Base-by-base conservation (phyloP, 768 basidiomycete genomes). In the Hygrophorus russula region DNA sequence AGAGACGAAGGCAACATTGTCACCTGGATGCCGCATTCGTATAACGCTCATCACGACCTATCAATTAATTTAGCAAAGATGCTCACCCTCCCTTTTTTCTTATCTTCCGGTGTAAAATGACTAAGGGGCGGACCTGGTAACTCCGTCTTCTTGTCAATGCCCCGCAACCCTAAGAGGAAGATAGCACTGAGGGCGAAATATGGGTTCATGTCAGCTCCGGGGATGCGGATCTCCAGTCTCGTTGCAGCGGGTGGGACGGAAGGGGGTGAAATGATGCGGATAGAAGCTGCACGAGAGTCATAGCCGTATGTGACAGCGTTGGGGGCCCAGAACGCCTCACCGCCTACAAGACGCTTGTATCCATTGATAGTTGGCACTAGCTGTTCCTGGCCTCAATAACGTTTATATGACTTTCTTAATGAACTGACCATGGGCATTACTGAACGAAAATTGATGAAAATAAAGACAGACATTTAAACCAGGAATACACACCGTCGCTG, bases 161-260 rank as follows among this genome's bases (percentile, higher is more conserved):
- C 96, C 46, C 90, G 73, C 19, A 96, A 56, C 7, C 96, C 96
- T 20, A 94, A 67, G 14, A 77, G 69, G 59, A 97, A 90, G 48
- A 97, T 83, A 2, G 94, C 82, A 39, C 85, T 80, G 35, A 98
- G 64, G 0, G 91, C 78, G 50, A 84, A 89, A 63, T 92, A 87
- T 1, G 91, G 87, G 62, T 93, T 92, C 76, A 97, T 89, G 56
- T 99, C 96, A 31, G 96, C 96, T 18, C 96, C 96, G 1, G 96
- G 93, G 13, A 98, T 78, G 42, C 96, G 82, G 11, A 99, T 66
- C 66, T 99, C 96, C 53, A 99, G 75, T 39, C 96, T 73, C 1
- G 96, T 97, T 2, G 86, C 89, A 3, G 76, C 59, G 7, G 74
- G 72, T 2, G 84, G 74, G n/a, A 81, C 83, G 4, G 85, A 81